These are phyloP conservation scores for Fusarium sp. DNA, from an alignment of 2,329 filamentous ascomycete genomes.

Conservation along the genomic window DNA sequence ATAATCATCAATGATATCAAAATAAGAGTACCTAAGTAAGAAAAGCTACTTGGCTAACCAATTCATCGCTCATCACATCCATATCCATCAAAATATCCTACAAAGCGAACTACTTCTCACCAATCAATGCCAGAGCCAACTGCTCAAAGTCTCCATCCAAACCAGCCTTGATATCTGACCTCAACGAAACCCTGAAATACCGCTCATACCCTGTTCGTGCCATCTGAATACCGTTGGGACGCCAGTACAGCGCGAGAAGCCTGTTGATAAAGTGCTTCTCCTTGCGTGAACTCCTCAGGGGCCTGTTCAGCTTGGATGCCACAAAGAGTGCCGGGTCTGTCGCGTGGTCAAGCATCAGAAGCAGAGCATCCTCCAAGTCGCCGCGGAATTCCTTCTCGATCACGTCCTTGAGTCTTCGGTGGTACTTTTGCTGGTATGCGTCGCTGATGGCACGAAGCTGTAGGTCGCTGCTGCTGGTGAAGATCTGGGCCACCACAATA, in stretches of 20 bases:
- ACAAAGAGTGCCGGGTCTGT: slow-evolving; percentile 42
- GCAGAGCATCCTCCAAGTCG: slow-evolving; percentile 49
- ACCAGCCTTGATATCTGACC: slow-evolving; percentile 41
- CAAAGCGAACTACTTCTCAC: slow-evolving; percentile 37
- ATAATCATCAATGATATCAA: not conserved
- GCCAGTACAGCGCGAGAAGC: slow-evolving; percentile 48
- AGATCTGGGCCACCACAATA: slow-evolving; percentile 48
- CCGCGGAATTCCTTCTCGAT: slow-evolving; percentile 52
- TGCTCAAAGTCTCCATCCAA: slow-evolving; percentile 47
- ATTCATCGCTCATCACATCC: not conserved
- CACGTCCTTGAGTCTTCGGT: slow-evolving; percentile 47
- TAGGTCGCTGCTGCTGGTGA: slow-evolving; percentile 47
- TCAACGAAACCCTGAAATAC: slow-evolving; percentile 65
- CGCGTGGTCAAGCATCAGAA: slow-evolving; percentile 45
- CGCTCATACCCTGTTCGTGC: slow-evolving; percentile 69
- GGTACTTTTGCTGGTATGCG: slow-evolving; percentile 48
- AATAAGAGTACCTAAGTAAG: not conserved
- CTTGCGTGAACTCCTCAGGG: slow-evolving; percentile 47
- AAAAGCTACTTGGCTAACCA: not conserved
- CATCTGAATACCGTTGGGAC: slow-evolving; percentile 42
- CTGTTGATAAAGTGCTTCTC: slow-evolving; percentile 49
- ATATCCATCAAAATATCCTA: not conserved
- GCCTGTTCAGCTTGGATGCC: slow-evolving; percentile 39
- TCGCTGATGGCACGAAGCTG: slow-evolving; percentile 48
- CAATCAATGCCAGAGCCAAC: slow-evolving; percentile 45